Conservation (phyloP, 2,329 filamentous ascomycete species). For the Penicillium sp. region DNA sequence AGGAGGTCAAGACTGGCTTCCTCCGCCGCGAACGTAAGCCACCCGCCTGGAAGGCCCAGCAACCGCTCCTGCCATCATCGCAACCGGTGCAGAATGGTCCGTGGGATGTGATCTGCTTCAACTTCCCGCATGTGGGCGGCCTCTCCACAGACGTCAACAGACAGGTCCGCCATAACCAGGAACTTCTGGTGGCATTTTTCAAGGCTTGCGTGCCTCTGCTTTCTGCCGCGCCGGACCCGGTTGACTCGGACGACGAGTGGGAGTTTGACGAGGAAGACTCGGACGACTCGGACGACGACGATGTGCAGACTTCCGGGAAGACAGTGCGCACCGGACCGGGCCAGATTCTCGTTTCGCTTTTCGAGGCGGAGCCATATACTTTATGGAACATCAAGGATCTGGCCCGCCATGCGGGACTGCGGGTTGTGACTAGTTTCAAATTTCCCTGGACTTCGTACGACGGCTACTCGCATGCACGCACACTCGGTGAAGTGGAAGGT, state of each 20-base stretch:
- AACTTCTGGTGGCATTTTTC: slow-evolving; percentile 51
- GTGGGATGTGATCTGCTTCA: slow-evolving; percentile 84
- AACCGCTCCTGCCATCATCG: slow-evolving; percentile 8
- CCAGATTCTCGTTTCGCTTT: slow-evolving; percentile 76
- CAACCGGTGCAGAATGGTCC: slow-evolving; percentile 30
- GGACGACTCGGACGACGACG: slow-evolving; percentile 19
- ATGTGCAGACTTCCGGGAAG: slow-evolving; percentile 19
- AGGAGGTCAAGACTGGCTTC: slow-evolving; percentile 45
- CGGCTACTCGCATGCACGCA: slow-evolving; percentile 49
- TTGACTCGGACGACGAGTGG: slow-evolving; percentile 27
- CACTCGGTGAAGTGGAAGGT: slow-evolving; percentile 45
- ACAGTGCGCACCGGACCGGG: slow-evolving; percentile 35
- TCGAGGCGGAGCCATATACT: slow-evolving; percentile 91
- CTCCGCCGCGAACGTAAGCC: slow-evolving; percentile 32
- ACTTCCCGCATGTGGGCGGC: slow-evolving; percentile 95
- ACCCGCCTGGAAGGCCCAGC: slow-evolving; percentile 26
- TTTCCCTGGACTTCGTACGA: slow-evolving; percentile 50
- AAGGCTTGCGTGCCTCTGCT: slow-evolving; percentile 44
- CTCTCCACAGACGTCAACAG: slow-evolving; percentile 90
- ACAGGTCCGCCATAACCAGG: slow-evolving; percentile 87
- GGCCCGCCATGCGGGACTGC: slow-evolving; percentile 63
- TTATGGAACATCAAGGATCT: slow-evolving; percentile 93
- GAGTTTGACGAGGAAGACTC: slow-evolving; percentile 23
- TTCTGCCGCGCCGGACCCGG: slow-evolving; percentile 27
- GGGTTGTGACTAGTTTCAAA: slow-evolving; percentile 47